Conservation (phyloP, 2,329 filamentous ascomycete species). For the Fusarium sp. region DNA sequence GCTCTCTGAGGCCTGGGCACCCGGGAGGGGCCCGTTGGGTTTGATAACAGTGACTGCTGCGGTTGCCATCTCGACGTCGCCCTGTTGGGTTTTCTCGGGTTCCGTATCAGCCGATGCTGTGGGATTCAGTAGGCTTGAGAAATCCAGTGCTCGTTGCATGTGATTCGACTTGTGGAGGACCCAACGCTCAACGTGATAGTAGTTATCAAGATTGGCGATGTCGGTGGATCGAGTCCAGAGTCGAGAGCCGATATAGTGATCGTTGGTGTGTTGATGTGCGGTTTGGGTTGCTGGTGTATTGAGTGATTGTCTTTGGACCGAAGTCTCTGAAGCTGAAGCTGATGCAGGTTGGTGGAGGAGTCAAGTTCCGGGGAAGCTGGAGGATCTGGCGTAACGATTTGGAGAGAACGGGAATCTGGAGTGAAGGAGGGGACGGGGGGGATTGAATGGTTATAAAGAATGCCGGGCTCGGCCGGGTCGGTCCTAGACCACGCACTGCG, state of each 20-base stretch:
- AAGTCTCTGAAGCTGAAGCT: conserved; percentile 13
- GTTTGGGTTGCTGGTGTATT: conserved; percentile 11
- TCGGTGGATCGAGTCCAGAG: conserved; percentile 13
- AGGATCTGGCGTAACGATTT: conserved; percentile 42
- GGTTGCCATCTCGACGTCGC: conserved; percentile 59
- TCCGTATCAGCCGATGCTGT: conserved; percentile 42
- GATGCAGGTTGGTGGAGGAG: conserved; percentile 33
- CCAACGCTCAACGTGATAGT: conserved; percentile 24
- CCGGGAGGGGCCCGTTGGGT: conserved; percentile 72
- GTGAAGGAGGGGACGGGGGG: conserved; percentile 45
- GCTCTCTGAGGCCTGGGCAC: conserved; percentile 69
- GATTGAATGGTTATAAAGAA: conserved; percentile 47
- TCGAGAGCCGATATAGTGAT: conserved; percentile 18
- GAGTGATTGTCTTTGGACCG: conserved; percentile 11
- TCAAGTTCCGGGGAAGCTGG: conserved; percentile 42
- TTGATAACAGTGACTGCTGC: conserved; percentile 68
- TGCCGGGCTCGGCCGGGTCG: conserved; percentile 51
- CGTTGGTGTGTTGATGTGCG: neutral
- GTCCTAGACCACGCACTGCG: conserved; percentile 42
- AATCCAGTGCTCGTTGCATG: conserved; percentile 83
- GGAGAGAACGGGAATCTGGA: conserved; percentile 41
- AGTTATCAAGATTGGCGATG: conserved; percentile 21
- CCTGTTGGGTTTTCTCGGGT: conserved; percentile 46
- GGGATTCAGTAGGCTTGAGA: conserved; percentile 80
- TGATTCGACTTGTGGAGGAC: conserved; percentile 58